Conservation (phyloP, 257 asterid species). For the Cruciata laevipes region DNA sequence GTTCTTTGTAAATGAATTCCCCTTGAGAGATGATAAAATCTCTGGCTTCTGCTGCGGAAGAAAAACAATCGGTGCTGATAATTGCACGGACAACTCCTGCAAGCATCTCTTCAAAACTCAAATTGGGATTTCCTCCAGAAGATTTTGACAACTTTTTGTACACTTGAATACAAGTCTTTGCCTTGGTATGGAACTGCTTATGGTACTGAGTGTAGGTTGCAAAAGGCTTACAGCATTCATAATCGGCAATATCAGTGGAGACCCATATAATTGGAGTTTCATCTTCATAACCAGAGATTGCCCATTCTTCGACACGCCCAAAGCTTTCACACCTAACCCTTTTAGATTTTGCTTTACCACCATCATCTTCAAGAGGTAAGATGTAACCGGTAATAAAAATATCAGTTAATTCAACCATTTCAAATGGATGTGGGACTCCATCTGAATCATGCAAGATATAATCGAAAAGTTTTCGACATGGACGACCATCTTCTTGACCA, state of each 20-base stretch:
- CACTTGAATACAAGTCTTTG: slow-evolving; percentile 69
- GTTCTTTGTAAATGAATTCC: slow-evolving; percentile 73
- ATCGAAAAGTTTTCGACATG: slow-evolving; percentile 68
- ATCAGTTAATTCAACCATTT: slow-evolving; percentile 77
- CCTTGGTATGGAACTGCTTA: slow-evolving; percentile 78
- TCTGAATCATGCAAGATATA: slow-evolving; percentile 57
- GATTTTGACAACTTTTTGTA: slow-evolving; percentile 65
- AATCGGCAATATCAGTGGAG: slow-evolving; percentile 73
- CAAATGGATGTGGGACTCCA: slow-evolving; percentile 72
- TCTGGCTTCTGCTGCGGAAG: slow-evolving; percentile 55
- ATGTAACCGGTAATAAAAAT: slow-evolving; percentile 62
- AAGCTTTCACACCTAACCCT: slow-evolving; percentile 77
- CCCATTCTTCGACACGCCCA: slow-evolving; percentile 95
- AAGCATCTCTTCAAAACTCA: slow-evolving; percentile 79
- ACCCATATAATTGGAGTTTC: slow-evolving; percentile 85
- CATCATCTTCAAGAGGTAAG: slow-evolving; percentile 61
- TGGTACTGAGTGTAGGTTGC: slow-evolving; percentile 65
- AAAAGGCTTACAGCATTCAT: slow-evolving; percentile 78
- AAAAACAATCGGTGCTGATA: slow-evolving; percentile 68
- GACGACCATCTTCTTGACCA: slow-evolving; percentile 56
- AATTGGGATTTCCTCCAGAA: slow-evolving; percentile 51
- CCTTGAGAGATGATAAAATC: slow-evolving; percentile 85
- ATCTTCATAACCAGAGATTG: slow-evolving; percentile 92
- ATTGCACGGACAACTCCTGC: slow-evolving; percentile 84
- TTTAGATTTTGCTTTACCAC: slow-evolving; percentile 42